phyloP scores from a whole-genome alignment of 495 filamentous ascomycete species.

The Parathielavia appendiculata region DNA sequence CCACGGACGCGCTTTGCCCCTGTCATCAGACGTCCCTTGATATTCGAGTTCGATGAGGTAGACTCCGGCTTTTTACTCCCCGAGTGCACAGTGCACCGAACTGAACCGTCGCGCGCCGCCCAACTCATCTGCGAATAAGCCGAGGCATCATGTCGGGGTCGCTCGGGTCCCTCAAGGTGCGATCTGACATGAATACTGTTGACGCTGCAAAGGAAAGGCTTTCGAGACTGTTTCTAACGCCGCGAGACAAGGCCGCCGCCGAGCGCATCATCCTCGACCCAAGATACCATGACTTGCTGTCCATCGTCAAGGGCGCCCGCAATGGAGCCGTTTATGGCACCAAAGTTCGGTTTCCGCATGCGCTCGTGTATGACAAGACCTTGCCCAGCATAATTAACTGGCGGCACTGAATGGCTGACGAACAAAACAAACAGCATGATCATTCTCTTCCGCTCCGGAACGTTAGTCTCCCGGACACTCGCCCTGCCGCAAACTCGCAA shows the following conservation, averaged over 20 bases:
- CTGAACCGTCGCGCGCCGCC: conserved; percentile 6
- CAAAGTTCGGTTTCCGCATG: conserved; percentile 98
- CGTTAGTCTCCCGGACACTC: conserved; percentile 42
- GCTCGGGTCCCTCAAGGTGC: conserved; percentile 35
- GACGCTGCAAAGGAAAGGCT: not conserved
- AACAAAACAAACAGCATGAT: conserved; percentile 61
- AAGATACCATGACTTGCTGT: conserved; percentile 71
- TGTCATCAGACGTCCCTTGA: not conserved
- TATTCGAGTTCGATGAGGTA: conserved; percentile 17
- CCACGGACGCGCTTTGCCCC: not conserved
- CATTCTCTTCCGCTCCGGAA: conserved; percentile 87
- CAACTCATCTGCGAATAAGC: conserved; percentile 19
- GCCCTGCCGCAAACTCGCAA: not conserved
- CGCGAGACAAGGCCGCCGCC: conserved; percentile 38
- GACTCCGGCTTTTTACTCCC: not conserved
- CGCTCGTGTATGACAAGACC: conserved; percentile 64
- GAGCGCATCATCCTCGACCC: conserved; percentile 77
- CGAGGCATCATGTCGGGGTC: conserved; percentile 36
- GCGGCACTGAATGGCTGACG: conserved; percentile 43
- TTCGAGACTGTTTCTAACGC: conserved; percentile 11
- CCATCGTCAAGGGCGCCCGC: conserved; percentile 81
- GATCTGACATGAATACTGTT: conserved; percentile 2
- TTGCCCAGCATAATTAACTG: not conserved
- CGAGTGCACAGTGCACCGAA: conserved; percentile 23
- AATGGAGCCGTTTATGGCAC: conserved; percentile 97